A percentile compares a stretch with the other conserved stretches of the same genome.
These are phyloP conservation scores for Candida ovalis DNA, from an alignment of 805 yeast genomes.

Conservation along the genomic window DNA sequence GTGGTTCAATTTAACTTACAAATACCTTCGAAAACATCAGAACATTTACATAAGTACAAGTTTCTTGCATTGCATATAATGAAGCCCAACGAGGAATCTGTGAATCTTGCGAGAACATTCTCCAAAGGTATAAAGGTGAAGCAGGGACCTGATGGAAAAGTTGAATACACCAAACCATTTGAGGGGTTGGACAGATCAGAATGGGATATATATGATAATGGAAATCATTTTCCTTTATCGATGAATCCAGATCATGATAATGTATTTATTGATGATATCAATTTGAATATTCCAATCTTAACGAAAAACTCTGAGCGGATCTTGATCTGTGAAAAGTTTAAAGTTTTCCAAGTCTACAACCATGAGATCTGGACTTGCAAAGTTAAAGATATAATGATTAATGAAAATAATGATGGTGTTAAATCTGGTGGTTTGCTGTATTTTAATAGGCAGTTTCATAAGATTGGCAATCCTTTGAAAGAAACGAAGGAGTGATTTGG, in stretches of 20 bases:
- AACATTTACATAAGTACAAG: conserved; percentile 51
- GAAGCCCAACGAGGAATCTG: conserved; percentile 55
- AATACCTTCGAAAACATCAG: conserved; percentile 79
- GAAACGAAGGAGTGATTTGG: conserved; percentile 7
- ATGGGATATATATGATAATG: conserved; percentile 33
- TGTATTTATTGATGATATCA: conserved; percentile 11
- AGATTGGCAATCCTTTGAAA: conserved; percentile 26
- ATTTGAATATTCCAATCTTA: conserved; percentile 50
- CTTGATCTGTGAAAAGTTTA: conserved; percentile 54
- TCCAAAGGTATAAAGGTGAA: conserved; percentile 50
- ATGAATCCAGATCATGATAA: conserved; percentile 12
- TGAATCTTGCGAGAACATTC: conserved; percentile 61
- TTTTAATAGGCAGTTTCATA: conserved; percentile 59
- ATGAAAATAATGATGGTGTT: conserved; percentile 25
- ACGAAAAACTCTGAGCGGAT: conserved; percentile 51
- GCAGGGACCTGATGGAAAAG: conserved; percentile 22
- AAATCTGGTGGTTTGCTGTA: conserved; percentile 64
- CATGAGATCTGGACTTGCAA: conserved; percentile 91
- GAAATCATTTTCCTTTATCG: conserved; percentile 10
- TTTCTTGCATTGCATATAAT: conserved; percentile 73
- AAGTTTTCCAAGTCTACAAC: conserved; percentile 61
- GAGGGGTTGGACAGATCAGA: conserved; percentile 34
- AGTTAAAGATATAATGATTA: conserved; percentile 52
- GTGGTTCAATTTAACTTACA: conserved; percentile 82
- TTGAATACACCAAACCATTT: conserved; percentile 51